phyloP scores from a whole-genome alignment of 2,329 filamentous ascomycete genomes.

The Neopestalotiopsis sp. region DNA sequence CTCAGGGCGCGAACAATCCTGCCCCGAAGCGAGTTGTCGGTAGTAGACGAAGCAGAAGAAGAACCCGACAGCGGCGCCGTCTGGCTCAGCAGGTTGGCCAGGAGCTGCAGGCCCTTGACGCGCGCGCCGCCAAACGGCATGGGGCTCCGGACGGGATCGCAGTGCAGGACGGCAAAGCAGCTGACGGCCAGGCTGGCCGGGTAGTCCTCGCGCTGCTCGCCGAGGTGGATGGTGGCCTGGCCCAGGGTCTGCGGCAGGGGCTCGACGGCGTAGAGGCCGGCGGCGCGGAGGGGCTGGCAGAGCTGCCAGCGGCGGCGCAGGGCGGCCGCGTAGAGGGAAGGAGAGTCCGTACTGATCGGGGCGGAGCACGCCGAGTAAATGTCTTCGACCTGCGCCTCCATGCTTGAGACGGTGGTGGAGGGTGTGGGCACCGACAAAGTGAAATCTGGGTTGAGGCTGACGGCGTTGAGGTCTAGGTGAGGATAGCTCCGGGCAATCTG shows the following conservation, averaged over 20 bases:
- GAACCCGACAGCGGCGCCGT: constrained; percentile 47
- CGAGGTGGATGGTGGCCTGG: constrained; percentile 52
- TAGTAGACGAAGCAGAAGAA: too few species aligned
- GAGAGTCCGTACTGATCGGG: constrained; percentile 19
- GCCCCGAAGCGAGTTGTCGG: constrained; percentile 8
- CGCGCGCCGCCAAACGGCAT: constrained; percentile 57
- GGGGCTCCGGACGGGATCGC: constrained; percentile 56
- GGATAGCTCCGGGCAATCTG: constrained; percentile 52
- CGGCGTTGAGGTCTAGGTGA: constrained; percentile 47
- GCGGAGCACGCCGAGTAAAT: constrained; percentile 37
- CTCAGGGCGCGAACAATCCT: constrained; percentile 38
- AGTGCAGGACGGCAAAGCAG: constrained; percentile 52
- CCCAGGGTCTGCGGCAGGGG: constrained; percentile 52
- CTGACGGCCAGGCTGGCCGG: constrained; percentile 50
- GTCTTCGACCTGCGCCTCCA: constrained; percentile 32
- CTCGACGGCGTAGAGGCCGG: constrained; percentile 53
- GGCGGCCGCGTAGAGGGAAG: constrained; percentile 26
- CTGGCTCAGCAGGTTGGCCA: constrained; percentile 58
- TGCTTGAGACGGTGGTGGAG: constrained; percentile 30
- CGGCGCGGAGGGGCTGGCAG: constrained; percentile 44
- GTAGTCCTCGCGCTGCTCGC: constrained; percentile 44
- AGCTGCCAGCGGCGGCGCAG: constrained; percentile 42
- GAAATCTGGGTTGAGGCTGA: constrained; percentile 51
- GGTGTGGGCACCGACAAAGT: constrained; percentile 34
- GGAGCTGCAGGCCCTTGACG: constrained; percentile 55